These are phyloP conservation scores for Kappamyces sp. DNA, from an alignment of 192 early-diverging fungal species.

Conservation along the genomic window DNA sequence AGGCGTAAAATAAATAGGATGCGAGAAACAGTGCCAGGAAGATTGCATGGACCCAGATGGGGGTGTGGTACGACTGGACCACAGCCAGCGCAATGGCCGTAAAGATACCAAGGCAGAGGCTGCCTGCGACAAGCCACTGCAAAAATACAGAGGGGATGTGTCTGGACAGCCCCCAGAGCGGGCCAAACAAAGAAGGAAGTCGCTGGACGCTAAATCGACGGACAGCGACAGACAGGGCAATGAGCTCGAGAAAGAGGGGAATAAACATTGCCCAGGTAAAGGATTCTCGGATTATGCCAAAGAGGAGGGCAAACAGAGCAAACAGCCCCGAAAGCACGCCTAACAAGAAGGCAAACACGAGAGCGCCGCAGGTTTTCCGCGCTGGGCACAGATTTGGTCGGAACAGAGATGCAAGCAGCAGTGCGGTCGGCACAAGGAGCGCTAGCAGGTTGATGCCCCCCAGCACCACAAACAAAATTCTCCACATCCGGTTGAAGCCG, in stretches of 20 bases:
- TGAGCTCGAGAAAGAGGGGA: too few species aligned
- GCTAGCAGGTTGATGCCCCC: constrained; percentile 2
- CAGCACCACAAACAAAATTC: constrained; percentile 1
- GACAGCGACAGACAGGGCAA: too few species aligned
- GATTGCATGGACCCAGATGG: constrained; percentile 1
- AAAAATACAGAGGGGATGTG: background rate
- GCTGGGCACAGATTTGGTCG: background rate
- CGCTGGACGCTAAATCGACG: too few species aligned
- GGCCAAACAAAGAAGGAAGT: background rate
- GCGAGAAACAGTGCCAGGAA: background rate
- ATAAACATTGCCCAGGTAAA: background rate
- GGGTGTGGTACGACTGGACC: background rate
- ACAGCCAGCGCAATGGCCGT: background rate
- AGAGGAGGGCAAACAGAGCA: constrained; percentile 6
- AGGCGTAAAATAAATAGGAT: constrained; percentile 21
- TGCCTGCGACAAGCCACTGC: background rate
- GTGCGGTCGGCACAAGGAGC: background rate
- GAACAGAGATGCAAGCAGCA: background rate
- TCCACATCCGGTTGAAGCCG: constrained; percentile 18
- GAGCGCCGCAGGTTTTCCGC: background rate
- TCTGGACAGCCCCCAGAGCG: background rate
- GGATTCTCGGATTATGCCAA: constrained; percentile 8
- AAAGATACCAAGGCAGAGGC: background rate
- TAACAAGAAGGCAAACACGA: background rate
- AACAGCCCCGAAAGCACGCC: constrained; percentile 1